A percentile compares a stretch with the other conserved stretches of the same genome.
Conservation (phyloP, 495 filamentous ascomycete species). For the Neurospora sp. region DNA sequence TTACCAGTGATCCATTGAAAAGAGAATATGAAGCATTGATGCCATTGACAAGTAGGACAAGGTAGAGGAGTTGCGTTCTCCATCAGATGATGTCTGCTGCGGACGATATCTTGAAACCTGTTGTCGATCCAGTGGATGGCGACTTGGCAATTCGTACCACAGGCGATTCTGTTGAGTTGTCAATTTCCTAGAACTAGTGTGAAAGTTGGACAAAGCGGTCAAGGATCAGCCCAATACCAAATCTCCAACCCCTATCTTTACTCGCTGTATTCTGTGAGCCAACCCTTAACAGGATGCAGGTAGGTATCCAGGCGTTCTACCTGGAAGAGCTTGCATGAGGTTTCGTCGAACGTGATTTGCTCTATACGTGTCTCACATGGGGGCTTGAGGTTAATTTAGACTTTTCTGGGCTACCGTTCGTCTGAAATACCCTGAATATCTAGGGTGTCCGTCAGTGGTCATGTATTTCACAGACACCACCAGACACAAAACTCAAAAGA, state of each 20-base stretch:
- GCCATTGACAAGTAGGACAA: background rate
- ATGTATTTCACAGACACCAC: background rate
- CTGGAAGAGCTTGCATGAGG: background rate
- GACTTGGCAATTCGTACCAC: background rate
- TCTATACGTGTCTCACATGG: background rate
- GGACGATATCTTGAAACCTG: background rate
- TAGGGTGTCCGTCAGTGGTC: background rate
- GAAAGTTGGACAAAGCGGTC: background rate
- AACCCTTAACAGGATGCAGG: too few species aligned
- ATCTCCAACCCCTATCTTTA: background rate
- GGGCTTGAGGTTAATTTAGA: background rate
- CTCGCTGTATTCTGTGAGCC: background rate
- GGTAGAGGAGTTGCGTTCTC: background rate
- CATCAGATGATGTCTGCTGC: background rate
- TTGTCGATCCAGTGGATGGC: background rate
- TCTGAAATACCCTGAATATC: background rate
- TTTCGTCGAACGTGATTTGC: too few species aligned
- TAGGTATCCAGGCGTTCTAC: too few species aligned
- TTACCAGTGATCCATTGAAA: background rate
- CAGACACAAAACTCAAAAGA: background rate
- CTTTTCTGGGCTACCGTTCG: background rate
- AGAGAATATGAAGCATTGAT: background rate
- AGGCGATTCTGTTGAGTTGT: background rate
- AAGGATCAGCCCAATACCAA: background rate
- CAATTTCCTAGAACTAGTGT: background rate